Evolutionary conservation across 306 rosid genomes (phyloP).

Genomic region (Pterocarpus santalinus): DNA sequence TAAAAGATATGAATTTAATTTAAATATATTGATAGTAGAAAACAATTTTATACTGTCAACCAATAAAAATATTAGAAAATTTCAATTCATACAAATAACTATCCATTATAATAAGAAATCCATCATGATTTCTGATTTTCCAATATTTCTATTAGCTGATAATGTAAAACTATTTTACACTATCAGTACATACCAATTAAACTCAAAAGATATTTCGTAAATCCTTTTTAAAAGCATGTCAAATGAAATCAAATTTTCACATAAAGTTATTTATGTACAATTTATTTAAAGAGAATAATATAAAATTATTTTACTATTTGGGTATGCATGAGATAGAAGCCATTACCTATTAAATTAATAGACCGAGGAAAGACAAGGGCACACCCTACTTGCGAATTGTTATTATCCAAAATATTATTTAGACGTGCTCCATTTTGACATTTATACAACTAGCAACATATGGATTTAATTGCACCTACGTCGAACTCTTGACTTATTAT

Average conservation of each 20-base stretch:
- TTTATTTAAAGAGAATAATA: neutral
- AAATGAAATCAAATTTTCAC: neutral
- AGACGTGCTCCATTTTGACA: neutral
- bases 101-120: too few relatives aligned
- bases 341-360: neutral
- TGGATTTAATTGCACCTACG: neutral
- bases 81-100: too few relatives aligned
- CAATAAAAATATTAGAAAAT: too few relatives aligned
- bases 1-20: neutral
- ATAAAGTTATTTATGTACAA: neutral
- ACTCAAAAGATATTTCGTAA: neutral
- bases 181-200: too few relatives aligned
- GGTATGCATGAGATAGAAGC: neutral
- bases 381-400: neutral
- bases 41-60: too few relatives aligned
- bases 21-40: too few relatives aligned
- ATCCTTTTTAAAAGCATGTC: neutral
- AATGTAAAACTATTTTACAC: too few relatives aligned
- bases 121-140: too few relatives aligned
- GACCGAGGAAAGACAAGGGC: neutral
- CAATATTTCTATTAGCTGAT: too few relatives aligned
- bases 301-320: neutral
- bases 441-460: neutral
- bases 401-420: neutral
- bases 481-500: neutral